These are phyloP conservation scores for Chlamydomonas eustigma DNA, from an alignment of 139 green algal genomes.

Conservation along the genomic window DNA sequence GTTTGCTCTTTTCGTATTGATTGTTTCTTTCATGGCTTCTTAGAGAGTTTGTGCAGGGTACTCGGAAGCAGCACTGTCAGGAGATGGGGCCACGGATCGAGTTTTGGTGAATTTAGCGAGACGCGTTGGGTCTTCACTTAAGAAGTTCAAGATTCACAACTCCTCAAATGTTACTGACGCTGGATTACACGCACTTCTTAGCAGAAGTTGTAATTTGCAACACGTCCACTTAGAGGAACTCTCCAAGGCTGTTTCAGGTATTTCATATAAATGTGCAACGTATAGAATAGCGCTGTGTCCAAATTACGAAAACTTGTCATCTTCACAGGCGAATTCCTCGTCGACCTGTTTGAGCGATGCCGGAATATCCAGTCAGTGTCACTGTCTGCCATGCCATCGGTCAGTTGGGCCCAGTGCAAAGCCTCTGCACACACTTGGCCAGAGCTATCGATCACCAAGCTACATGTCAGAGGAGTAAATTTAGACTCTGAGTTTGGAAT, in stretches of 20 bases:
- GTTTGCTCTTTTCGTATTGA: too few species aligned
- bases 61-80: slow-evolving; percentile 35
- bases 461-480: slow-evolving; percentile 27
- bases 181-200: slow-evolving; percentile 29
- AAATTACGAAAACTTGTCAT: too few species aligned
- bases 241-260: slow-evolving; percentile 12
- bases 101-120: slow-evolving; percentile 26
- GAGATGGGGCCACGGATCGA: slow-evolving; percentile 42
- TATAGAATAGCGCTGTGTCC: too few species aligned
- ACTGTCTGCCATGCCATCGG: slow-evolving; percentile 32
- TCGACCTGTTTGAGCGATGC: slow-evolving; percentile 37
- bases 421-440: slow-evolving; percentile 6
- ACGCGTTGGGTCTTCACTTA: slow-evolving; percentile 21
- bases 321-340: slow-evolving; percentile 39
- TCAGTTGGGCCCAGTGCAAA: slow-evolving; percentile 39
- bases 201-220: slow-evolving; percentile 18
- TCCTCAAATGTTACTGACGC: slow-evolving; percentile 32
- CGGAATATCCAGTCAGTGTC: slow-evolving; percentile 29
- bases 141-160: slow-evolving; percentile 27
- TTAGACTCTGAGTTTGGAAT: slow-evolving; percentile 36
- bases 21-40: too few species aligned
- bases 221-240: slow-evolving; percentile 32
- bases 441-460: slow-evolving; percentile 21
- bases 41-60: slow-evolving; percentile 49
- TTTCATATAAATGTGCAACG: too few species aligned